These are phyloP conservation scores for Coemansia sp. DNA, from an alignment of 371 early-diverging fungal genomes.

Conservation along the genomic window DNA sequence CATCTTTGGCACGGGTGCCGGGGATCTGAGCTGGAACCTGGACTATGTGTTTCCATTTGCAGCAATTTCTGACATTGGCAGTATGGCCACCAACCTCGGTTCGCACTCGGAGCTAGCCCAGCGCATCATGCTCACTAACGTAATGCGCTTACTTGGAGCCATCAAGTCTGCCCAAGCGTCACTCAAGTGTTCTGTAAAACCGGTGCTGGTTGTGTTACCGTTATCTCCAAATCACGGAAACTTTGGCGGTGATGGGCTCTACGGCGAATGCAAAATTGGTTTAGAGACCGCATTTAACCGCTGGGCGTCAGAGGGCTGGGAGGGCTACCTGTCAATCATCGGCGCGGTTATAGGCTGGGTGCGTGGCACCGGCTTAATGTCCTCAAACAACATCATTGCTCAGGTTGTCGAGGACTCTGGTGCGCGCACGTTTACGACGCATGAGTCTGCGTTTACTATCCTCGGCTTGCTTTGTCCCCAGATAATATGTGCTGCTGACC, in stretches of 20 bases:
- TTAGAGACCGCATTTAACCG: conserved; percentile 91
- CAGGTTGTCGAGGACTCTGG: conserved; percentile 58
- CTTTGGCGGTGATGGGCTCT: conserved; percentile 91
- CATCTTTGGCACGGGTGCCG: conserved; percentile 59
- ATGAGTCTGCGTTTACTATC: conserved; percentile 86
- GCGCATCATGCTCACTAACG: conserved; percentile 45
- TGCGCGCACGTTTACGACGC: conserved; percentile 59
- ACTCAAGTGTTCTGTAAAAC: conserved; percentile 77
- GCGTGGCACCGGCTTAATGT: conserved; percentile 93
- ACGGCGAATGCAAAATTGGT: conserved; percentile 89
- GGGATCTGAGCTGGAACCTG: conserved; percentile 91
- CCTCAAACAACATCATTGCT: conserved; percentile 84
- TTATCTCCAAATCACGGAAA: conserved; percentile 95
- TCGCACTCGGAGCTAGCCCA: conserved; percentile 89
- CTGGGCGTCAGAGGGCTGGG: conserved; percentile 92
- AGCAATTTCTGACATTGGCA: conserved; percentile 86
- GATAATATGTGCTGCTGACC: not conserved
- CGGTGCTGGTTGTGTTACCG: conserved; percentile 88
- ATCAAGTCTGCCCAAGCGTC: conserved; percentile 63
- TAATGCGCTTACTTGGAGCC: conserved; percentile 59
- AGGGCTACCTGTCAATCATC: conserved; percentile 83
- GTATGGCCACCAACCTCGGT: conserved; percentile 82
- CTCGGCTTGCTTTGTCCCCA: conserved; percentile 85
- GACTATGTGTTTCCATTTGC: conserved; percentile 93
- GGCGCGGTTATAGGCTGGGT: conserved; percentile 97